Conservation (phyloP, 2,329 filamentous ascomycete genomes). For the Colletotrichum caudatum region DNA sequence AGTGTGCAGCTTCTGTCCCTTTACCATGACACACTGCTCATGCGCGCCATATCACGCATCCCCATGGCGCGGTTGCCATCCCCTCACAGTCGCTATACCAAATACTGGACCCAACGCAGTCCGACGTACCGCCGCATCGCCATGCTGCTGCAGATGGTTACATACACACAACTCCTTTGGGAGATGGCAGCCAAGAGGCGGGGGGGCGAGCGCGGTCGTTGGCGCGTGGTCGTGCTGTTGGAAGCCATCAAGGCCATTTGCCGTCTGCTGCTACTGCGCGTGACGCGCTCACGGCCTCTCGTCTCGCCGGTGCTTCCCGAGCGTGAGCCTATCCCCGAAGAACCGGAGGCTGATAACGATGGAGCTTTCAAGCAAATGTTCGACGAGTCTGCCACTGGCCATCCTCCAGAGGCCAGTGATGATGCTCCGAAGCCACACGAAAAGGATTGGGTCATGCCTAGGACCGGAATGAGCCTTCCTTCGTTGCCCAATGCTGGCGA, state of each 20-base stretch:
- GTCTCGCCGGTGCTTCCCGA: conserved; percentile 88
- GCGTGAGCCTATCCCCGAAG: conserved; percentile 78
- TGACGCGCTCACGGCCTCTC: conserved; percentile 86
- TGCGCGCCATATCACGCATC: conserved; percentile 71
- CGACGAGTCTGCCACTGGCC: conserved; percentile 69
- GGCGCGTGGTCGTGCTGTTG: conserved; percentile 87
- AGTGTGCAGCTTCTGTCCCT: conserved; percentile 89
- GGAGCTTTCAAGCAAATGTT: conserved; percentile 56
- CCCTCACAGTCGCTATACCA: conserved; percentile 74
- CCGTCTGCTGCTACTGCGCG: conserved; percentile 80
- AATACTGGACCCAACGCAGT: conserved; percentile 73
- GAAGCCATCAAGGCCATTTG: conserved; percentile 91
- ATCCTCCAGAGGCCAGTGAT: conserved; percentile 64
- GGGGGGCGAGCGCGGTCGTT: conserved; percentile 81
- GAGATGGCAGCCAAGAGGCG: conserved; percentile 95
- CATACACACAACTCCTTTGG: conserved; percentile 95
- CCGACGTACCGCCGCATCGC: conserved; percentile 84
- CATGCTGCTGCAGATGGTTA: conserved; percentile 86
- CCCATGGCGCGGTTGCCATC: conserved; percentile 65
- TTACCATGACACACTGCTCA: conserved; percentile 91
- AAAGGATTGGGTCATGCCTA: conserved; percentile 89
- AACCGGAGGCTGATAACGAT: conserved; percentile 60
- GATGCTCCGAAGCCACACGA: conserved; percentile 57
- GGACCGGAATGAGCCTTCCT: conserved; percentile 88
- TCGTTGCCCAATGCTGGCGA: conserved; percentile 84